A percentile compares a stretch with the other conserved stretches of the same genome.
phyloP scores from a whole-genome alignment of 2,329 filamentous ascomycete genomes.

The Xylariaceae sp. region DNA sequence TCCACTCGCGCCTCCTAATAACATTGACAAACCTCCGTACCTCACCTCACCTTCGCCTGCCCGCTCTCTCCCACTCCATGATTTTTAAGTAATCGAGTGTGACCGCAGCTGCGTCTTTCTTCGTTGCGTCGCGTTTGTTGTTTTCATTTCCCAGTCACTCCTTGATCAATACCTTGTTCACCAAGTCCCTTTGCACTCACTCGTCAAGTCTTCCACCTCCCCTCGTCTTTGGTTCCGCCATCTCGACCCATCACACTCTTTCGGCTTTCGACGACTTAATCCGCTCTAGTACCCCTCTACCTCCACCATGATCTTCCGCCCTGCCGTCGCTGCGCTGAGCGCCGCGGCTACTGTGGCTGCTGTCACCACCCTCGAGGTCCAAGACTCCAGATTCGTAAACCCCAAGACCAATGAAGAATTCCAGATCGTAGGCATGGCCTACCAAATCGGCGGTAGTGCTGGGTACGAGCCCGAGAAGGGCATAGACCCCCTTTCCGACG shows the following conservation, averaged over 20 bases:
- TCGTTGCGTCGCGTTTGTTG: too few relatives aligned
- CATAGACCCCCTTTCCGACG: conserved; percentile 60
- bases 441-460: conserved; percentile 65
- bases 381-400: conserved; percentile 60
- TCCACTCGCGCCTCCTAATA: too few relatives aligned
- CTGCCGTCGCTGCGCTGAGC: conserved; percentile 51
- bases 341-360: conserved; percentile 53
- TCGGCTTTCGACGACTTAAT: not conserved
- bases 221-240: not conserved
- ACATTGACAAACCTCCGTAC: too few relatives aligned
- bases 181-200: too few relatives aligned
- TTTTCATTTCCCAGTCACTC: too few relatives aligned
- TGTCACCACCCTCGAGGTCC: conserved; percentile 55
- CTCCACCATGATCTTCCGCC: conserved; percentile 34
- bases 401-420: conserved; percentile 57
- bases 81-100: too few relatives aligned
- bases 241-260: not conserved
- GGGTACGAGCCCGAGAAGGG: conserved; percentile 55
- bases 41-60: too few relatives aligned
- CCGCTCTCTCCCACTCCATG: too few relatives aligned
- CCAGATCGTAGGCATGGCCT: conserved; percentile 66
- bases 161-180: too few relatives aligned
- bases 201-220: too few relatives aligned
- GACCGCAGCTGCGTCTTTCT: too few relatives aligned
- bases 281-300: not conserved